Percentiles rank a stretch among this genome's conserved stretches.
Conservation (phyloP, 2,329 filamentous ascomycete genomes). For the Colletotrichum viniferum region DNA sequence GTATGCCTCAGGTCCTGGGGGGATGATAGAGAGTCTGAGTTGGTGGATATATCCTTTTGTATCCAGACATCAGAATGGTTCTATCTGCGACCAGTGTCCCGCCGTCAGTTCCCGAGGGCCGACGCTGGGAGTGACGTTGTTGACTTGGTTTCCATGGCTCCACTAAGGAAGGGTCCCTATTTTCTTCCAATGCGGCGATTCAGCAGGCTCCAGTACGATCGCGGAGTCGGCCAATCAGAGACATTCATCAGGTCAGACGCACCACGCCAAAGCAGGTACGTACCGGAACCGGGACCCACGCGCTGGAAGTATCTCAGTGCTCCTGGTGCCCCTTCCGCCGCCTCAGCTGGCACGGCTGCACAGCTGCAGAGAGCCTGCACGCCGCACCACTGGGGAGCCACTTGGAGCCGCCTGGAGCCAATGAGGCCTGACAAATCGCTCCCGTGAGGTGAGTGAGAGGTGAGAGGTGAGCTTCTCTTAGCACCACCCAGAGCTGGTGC, state of each 20-base stretch:
- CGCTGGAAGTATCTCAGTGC: conserved; percentile 7
- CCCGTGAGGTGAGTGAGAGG: neutral
- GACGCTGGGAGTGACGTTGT: conserved; percentile 20
- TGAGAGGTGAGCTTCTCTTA: neutral
- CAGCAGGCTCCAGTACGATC: conserved; percentile 8
- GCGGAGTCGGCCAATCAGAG: conserved; percentile 3
- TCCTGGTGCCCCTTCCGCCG: conserved; percentile 1
- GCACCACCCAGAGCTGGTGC: neutral
- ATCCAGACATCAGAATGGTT: neutral
- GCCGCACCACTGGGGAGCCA: neutral
- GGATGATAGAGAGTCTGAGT: neutral
- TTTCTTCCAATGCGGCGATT: conserved; percentile 18
- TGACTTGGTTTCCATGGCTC: conserved; percentile 16
- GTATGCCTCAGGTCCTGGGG: neutral
- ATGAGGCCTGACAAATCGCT: neutral
- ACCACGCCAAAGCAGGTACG: neutral
- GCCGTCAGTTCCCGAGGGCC: conserved; percentile 7
- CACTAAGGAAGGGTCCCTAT: conserved; percentile 19
- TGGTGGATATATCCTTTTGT: neutral
- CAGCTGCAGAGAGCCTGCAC: conserved; percentile 2
- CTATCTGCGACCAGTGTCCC: neutral
- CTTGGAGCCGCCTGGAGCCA: neutral
- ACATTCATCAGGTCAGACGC: neutral
- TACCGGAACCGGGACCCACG: neutral
- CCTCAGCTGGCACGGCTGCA: conserved; percentile 16